A percentile compares a stretch with the other conserved stretches of the same genome.
These are phyloP conservation scores for Phanerochaete sordida DNA, from an alignment of 768 basidiomycete genomes.

Conservation along the genomic window DNA sequence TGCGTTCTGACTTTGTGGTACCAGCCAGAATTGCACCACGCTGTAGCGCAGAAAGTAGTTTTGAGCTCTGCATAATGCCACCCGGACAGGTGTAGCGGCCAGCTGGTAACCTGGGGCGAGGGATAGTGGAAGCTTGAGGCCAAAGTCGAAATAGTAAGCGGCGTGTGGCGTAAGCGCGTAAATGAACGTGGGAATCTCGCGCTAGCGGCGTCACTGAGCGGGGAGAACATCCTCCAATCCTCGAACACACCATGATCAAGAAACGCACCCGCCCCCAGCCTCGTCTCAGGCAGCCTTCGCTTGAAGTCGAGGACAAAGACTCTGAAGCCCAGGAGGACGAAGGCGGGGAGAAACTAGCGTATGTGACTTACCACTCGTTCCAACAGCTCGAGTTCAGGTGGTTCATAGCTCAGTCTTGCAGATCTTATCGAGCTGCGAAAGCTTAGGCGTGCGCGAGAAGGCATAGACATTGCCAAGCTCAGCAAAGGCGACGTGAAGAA, in stretches of 20 bases:
- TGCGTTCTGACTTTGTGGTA: constrained; percentile 13
- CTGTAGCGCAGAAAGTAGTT: constrained; percentile 7
- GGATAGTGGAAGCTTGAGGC: background rate
- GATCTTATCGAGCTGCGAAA: constrained; percentile 85
- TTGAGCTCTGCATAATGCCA: constrained; percentile 5
- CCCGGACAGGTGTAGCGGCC: no score
- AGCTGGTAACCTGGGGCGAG: no score
- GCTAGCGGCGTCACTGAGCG: background rate
- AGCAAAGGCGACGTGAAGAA: constrained; percentile 80
- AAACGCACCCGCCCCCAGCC: constrained; percentile 68
- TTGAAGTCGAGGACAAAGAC: constrained; percentile 18
- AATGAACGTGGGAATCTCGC: background rate
- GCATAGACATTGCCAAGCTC: constrained; percentile 83
- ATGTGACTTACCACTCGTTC: constrained; percentile 3
- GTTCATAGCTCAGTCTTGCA: constrained; percentile 47
- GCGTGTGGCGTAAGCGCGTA: background rate
- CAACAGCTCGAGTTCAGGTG: background rate
- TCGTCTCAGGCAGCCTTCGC: constrained; percentile 49
- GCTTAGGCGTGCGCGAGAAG: constrained; percentile 66
- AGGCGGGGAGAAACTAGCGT: constrained; percentile 20
- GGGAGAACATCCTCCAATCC: no score
- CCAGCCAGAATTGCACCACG: constrained; percentile 17
- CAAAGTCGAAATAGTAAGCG: background rate
- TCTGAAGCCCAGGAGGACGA: constrained; percentile 7
- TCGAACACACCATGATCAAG: constrained; percentile 53